These are phyloP conservation scores for Erodium moschatum DNA, from an alignment of 441 rosid species.

Conservation along the genomic window DNA sequence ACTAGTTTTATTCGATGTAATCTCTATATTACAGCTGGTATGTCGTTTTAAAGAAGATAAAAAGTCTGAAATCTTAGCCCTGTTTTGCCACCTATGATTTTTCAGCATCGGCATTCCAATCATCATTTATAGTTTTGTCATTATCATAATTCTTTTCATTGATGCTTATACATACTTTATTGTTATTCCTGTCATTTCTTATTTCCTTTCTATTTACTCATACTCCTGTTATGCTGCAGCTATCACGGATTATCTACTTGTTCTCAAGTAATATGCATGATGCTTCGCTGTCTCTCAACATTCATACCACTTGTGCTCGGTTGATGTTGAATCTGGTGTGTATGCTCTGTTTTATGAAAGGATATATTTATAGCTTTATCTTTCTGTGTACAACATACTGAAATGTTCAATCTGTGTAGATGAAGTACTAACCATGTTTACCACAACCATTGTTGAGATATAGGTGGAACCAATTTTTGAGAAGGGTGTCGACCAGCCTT, in stretches of 20 bases:
- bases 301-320: conserved; percentile 94
- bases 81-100: neutral
- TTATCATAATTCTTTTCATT: neutral
- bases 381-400: conserved; percentile 10
- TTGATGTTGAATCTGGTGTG: conserved; percentile 93
- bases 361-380: neutral
- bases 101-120: neutral
- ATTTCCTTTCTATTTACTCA: conserved; percentile 11
- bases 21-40: neutral
- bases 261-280: conserved; percentile 98
- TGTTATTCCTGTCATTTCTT: neutral
- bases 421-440: conserved; percentile 10
- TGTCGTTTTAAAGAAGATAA: neutral
- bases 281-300: conserved; percentile 80
- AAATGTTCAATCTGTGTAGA: conserved; percentile 18
- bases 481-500: conserved; percentile 83
- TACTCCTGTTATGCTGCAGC: conserved; percentile 42
- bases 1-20: neutral
- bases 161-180: neutral
- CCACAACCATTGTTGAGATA: conserved; percentile 20
- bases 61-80: neutral
- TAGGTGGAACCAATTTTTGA: conserved; percentile 98
- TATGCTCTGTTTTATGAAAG: conserved; percentile 16
- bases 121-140: neutral
- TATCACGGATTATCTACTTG: conserved; percentile 86